phyloP scores from a whole-genome alignment of 176 grass and related monocot genomes.

The Carex cristatella region DNA sequence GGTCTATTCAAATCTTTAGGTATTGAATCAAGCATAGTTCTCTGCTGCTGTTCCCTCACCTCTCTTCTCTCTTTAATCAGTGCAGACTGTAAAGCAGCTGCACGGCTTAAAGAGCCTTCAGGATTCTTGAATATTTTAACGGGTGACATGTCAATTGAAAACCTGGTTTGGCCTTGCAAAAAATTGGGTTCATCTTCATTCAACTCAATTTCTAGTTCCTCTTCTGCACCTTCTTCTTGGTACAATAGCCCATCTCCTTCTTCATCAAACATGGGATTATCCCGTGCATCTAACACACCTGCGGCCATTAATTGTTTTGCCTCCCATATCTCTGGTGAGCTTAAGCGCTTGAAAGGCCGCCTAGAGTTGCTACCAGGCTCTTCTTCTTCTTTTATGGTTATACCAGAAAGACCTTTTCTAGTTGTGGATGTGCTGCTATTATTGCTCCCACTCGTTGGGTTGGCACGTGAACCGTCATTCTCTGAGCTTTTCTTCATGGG shows the following conservation, averaged over 20 bases:
- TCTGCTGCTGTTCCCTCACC: conserved; percentile 85
- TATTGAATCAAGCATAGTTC: conserved; percentile 93
- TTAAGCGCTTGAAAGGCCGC: conserved; percentile 66
- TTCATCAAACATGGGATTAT: conserved; percentile 77
- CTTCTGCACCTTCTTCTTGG: conserved; percentile 82
- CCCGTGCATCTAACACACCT: conserved; percentile 58
- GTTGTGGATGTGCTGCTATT: conserved; percentile 14
- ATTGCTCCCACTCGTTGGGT: conserved; percentile 41
- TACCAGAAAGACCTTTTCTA: conserved; percentile 74
- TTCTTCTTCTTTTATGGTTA: conserved; percentile 65
- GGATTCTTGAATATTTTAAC: conserved; percentile 98
- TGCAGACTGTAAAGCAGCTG: conserved; percentile 78
- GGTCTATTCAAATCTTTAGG: conserved; percentile 97
- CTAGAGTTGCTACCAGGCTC: conserved; percentile 39
- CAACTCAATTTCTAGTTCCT: conserved; percentile 84
- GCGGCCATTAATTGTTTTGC: conserved; percentile 83
- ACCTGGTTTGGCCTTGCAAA: conserved; percentile 78
- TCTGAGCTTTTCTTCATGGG: conserved; percentile 40
- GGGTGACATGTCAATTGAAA: conserved; percentile 84
- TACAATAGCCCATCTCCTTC: conserved; percentile 75
- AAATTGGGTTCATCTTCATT: conserved; percentile 93
- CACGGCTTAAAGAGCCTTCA: conserved; percentile 84
- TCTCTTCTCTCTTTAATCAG: conserved; percentile 94
- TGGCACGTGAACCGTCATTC: conserved; percentile 40
- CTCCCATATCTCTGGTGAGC: conserved; percentile 91